Base-by-base conservation (phyloP, 2,329 filamentous ascomycete species). In the Penicillium occitanis region DNA sequence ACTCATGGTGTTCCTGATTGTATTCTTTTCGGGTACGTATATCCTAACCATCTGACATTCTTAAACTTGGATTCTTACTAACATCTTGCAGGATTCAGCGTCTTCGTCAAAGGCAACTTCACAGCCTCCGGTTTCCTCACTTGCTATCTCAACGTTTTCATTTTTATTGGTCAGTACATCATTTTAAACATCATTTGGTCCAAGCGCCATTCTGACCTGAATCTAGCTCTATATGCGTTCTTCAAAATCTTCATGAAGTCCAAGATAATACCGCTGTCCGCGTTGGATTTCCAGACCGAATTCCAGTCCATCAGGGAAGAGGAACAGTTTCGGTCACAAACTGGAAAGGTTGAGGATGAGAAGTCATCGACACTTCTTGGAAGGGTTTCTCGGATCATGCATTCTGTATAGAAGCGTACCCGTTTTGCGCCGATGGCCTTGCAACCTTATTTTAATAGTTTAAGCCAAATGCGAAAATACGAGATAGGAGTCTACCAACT, bases 131-230 rank as follows among this genome's bases (percentile, higher is more conserved):
- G 83, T 70, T 95, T 95, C 71, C 77, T 90, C 69, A 88, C 87
- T 0, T 82, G 86, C 0, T 90, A 90, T 70, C 82, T 89, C 19
- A 87, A 87, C 11, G 85, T 90, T 59, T 86, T 87, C 0, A 83
- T 88, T 17, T 90, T 90, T 71, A 70, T 85, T 5, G 68, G 77
- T 5, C 68, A 88, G 60, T 88, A 85, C 70, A 74, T 83, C 44
- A 14, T 14, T 44, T 1, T 8, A 25, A 30, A 10, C 8, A 1
- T 25, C 10, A 4, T 13, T n/a, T n/a, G 2, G 11, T 8, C 17
- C 30, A 14, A 7, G 8, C 59, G 3, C 19, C 13, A 33, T 50
- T 22, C 55, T 60, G 44, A 65, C 8, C n/a, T n/a, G 3, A 3
- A 33, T 57, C 11, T 14, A 66, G 64, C 59, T 13, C 50, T 67